Evolutionary conservation across 2,329 filamentous ascomycete species (phyloP).

Genomic region (Diaporthe sp.): DNA sequence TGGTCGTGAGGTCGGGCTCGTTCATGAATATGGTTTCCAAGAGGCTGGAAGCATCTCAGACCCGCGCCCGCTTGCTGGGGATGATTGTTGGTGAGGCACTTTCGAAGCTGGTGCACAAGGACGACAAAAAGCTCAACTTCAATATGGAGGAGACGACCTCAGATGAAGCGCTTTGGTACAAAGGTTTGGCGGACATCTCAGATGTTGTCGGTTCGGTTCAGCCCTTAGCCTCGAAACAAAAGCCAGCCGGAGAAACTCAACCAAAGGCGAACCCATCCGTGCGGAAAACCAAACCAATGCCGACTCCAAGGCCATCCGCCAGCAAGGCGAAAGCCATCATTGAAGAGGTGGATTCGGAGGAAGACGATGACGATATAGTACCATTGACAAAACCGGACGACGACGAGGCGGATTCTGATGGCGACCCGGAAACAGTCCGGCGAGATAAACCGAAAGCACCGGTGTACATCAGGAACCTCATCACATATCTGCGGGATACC

Average conservation of each 20-base stretch:
- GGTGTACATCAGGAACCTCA: conserved; percentile 90
- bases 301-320: conserved; percentile 43
- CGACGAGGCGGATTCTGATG: conserved; percentile 90
- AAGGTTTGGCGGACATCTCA: conserved; percentile 68
- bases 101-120: conserved; percentile 72
- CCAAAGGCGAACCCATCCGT: conserved; percentile 40
- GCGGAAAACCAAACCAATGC: conserved; percentile 43
- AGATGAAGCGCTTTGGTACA: conserved; percentile 80
- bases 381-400: conserved; percentile 89
- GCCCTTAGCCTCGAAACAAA: conserved; percentile 50
- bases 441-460: conserved; percentile 86
- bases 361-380: conserved; percentile 74
- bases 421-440: conserved; percentile 88
- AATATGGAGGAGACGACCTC: conserved; percentile 82
- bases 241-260: conserved; percentile 23
- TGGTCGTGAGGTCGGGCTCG: conserved; percentile 75
- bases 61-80: conserved; percentile 81
- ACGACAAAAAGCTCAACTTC: conserved; percentile 81
- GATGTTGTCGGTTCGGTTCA: conserved; percentile 72
- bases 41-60: conserved; percentile 80
- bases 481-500: conserved; percentile 80
- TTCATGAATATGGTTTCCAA: conserved; percentile 88
- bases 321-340: conserved; percentile 58
- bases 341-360: conserved; percentile 72
- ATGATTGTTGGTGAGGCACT: conserved; percentile 86